A percentile compares a stretch with the other conserved stretches of the same genome.
Conservation (phyloP, 371 early-diverging fungal genomes). For the Syncephalastrum sp. region DNA sequence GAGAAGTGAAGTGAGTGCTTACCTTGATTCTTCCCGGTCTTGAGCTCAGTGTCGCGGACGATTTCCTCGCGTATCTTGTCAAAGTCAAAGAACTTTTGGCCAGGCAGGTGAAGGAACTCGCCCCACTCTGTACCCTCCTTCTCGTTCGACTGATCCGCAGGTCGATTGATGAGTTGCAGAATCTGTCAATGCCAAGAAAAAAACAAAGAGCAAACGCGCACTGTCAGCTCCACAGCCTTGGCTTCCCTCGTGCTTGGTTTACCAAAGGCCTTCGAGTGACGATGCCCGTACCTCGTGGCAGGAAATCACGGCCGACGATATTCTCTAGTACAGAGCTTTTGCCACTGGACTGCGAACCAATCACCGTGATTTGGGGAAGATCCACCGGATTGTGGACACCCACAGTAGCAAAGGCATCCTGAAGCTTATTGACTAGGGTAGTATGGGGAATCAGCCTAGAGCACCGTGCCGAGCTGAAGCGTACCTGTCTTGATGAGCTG, state of each 20-base stretch:
- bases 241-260: conserved; percentile 19
- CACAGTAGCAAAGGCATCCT: conserved; percentile 97
- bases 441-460: neutral
- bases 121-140: conserved; percentile 92
- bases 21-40: conserved; percentile 90
- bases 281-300: conserved; percentile 96
- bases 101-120: conserved; percentile 94
- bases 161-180: conserved; percentile 94
- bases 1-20: neutral
- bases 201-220: no score
- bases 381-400: conserved; percentile 97
- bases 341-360: conserved; percentile 97
- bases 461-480: neutral
- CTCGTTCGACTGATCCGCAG: conserved; percentile 41
- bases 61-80: conserved; percentile 94
- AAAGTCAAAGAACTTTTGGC: conserved; percentile 91
- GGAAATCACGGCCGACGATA: conserved; percentile 97
- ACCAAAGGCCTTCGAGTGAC: conserved; percentile 94
- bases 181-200: conserved; percentile 48
- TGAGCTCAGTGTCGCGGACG: conserved; percentile 87
- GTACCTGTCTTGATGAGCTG: conserved; percentile 30
- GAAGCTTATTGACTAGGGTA: conserved; percentile 79
- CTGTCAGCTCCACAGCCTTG: neutral
- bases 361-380: conserved; percentile 98
- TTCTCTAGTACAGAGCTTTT: conserved; percentile 99